phyloP scores from a whole-genome alignment of 106 monocot genomes.

The Xerophyta viscosa region DNA sequence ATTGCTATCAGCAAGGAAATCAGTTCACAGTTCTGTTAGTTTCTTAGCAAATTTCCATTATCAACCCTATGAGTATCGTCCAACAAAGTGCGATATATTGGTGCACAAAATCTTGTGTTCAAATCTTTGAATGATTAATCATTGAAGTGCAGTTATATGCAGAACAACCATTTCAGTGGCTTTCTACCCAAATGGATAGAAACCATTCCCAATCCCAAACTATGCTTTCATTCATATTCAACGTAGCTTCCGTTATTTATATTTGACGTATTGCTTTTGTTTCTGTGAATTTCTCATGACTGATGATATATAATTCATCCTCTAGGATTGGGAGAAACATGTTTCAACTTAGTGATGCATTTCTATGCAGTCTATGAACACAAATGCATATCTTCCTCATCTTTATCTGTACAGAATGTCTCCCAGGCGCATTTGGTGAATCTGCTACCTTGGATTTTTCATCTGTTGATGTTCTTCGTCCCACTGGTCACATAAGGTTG shows the following conservation, averaged over 20 bases:
- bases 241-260: no score
- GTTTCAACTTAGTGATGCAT: conserved; percentile 24
- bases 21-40: conserved; percentile 54
- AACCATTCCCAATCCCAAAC: conserved; percentile 39
- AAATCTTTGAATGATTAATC: not conserved
- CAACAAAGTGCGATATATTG: not conserved
- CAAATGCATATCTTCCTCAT: conserved; percentile 8
- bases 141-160: conserved; percentile 33
- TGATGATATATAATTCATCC: no score
- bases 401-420: conserved; percentile 16
- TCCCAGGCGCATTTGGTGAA: conserved; percentile 9
- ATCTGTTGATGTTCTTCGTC: not conserved
- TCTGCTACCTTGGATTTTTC: conserved; percentile 8
- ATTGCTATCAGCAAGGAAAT: conserved; percentile 64
- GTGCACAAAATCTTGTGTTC: not conserved
- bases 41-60: conserved; percentile 46
- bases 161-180: conserved; percentile 78
- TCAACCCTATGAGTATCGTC: conserved; percentile 39
- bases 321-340: conserved; percentile 53
- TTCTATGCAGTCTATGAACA: conserved; percentile 2
- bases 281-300: no score
- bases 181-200: conserved; percentile 48
- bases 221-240: not conserved
- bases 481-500: conserved; percentile 3
- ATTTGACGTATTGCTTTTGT: no score